These are phyloP conservation scores for Aspergillus alliaceus DNA, from an alignment of 2,329 filamentous ascomycete genomes.

Conservation along the genomic window DNA sequence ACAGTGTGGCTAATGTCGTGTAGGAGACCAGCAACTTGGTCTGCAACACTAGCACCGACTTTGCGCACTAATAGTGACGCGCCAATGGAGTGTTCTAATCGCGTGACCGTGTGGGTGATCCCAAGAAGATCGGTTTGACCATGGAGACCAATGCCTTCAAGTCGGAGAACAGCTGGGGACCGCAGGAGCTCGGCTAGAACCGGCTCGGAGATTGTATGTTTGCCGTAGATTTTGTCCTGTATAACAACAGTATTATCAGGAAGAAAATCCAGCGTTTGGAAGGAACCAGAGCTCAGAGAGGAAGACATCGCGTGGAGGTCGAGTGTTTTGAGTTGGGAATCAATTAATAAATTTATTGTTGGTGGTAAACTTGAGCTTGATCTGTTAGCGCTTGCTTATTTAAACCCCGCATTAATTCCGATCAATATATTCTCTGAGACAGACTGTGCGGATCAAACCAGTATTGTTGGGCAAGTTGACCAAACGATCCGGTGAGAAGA, in stretches of 20 bases:
- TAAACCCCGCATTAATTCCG: too few species aligned
- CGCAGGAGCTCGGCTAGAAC: conserved; percentile 39
- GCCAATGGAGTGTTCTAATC: conserved; percentile 43
- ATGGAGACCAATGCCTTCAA: conserved; percentile 38
- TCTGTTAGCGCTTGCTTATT: too few species aligned
- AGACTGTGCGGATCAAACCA: too few species aligned
- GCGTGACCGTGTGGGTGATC: conserved; percentile 36
- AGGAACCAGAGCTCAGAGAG: conserved; percentile 2
- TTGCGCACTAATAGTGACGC: conserved; percentile 40
- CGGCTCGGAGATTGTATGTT: conserved; percentile 34
- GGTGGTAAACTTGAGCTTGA: too few species aligned
- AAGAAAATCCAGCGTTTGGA: conserved; percentile 20
- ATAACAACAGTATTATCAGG: conserved; percentile 23
- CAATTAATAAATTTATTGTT: too few species aligned
- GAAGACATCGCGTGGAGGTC: neutral
- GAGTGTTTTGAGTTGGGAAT: too few species aligned
- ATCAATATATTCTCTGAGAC: too few species aligned
- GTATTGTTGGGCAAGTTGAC: too few species aligned
- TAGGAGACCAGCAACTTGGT: conserved; percentile 41
- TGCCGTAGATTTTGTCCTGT: conserved; percentile 38
- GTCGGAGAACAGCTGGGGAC: conserved; percentile 32
- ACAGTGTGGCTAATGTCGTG: conserved; percentile 43
- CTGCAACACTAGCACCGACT: conserved; percentile 35
- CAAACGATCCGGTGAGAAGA: too few species aligned
- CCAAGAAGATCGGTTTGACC: conserved; percentile 38